These are phyloP conservation scores for Boletus rubescentipes DNA, from an alignment of 768 basidiomycete genomes.

Conservation along the genomic window DNA sequence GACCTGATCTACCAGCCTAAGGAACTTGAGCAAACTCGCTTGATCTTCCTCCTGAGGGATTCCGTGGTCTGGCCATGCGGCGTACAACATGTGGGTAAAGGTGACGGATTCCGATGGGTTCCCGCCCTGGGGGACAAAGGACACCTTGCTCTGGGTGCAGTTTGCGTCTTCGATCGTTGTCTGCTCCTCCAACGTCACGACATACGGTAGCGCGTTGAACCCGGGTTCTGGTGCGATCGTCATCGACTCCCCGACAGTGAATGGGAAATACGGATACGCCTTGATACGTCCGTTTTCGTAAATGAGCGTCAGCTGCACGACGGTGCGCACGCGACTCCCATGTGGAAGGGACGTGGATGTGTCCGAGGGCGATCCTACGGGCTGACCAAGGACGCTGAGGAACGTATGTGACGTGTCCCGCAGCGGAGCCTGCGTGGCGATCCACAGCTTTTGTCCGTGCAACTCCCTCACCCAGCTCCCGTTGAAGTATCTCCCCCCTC, in stretches of 20 bases:
- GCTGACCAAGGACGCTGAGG: conserved; percentile 64
- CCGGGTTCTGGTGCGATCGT: conserved; percentile 48
- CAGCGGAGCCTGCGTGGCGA: conserved; percentile 82
- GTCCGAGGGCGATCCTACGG: conserved; percentile 37
- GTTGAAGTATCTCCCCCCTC: conserved; percentile 64
- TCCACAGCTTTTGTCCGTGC: conserved; percentile 76
- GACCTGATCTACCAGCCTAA: conserved; percentile 58
- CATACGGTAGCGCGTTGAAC: conserved; percentile 41
- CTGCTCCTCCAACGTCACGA: conserved; percentile 55
- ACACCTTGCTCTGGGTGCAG: conserved; percentile 61
- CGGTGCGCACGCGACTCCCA: conserved; percentile 58
- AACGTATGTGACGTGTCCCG: conserved; percentile 70
- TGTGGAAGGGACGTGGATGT: conserved; percentile 19
- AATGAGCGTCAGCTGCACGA: conserved; percentile 79
- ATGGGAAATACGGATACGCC: conserved; percentile 77
- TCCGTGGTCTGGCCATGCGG: conserved; percentile 84
- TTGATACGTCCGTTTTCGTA: conserved; percentile 70
- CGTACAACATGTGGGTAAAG: conserved; percentile 73
- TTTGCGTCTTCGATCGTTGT: conserved; percentile 52
- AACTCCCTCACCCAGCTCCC: conserved; percentile 84
- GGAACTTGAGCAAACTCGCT: conserved; percentile 58
- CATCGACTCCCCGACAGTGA: conserved; percentile 50
- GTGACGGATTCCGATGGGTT: conserved; percentile 37
- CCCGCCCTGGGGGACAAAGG: conserved; percentile 42
- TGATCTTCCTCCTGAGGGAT: conserved; percentile 66